Percentiles rank a stretch among this genome's conserved stretches.
Evolutionary conservation across 495 filamentous ascomycete species (phyloP).

Genomic region (Acidomyces sp.): DNA sequence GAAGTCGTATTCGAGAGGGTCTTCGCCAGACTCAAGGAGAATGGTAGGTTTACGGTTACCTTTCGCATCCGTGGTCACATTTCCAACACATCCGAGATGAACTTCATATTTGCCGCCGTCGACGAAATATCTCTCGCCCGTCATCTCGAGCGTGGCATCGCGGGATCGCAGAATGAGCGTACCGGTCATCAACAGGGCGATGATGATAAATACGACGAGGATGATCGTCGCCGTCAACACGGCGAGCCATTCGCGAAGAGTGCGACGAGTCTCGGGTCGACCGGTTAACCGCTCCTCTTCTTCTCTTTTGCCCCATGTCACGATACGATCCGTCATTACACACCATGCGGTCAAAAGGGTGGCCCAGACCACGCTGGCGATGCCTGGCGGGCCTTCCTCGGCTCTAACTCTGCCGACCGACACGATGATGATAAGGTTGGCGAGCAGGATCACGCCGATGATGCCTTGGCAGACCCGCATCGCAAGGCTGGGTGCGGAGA

Average conservation of each 20-base stretch:
- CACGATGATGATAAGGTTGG: slow-evolving; percentile 67
- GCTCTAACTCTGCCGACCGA: slow-evolving; percentile 54
- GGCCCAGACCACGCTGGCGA: slow-evolving; percentile 70
- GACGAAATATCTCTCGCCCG: slow-evolving; percentile 63
- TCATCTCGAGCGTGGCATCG: slow-evolving; percentile 56
- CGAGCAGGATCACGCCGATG: slow-evolving; percentile 55
- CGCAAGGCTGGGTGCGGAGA: slow-evolving; percentile 63
- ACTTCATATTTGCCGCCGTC: slow-evolving; percentile 70
- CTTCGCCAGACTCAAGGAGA: slow-evolving; percentile 68
- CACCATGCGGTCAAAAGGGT: slow-evolving; percentile 50
- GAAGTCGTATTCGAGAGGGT: slow-evolving; percentile 60
- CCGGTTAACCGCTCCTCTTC: slow-evolving; percentile 90
- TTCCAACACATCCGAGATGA: slow-evolving; percentile 73
- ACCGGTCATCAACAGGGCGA: slow-evolving; percentile 57
- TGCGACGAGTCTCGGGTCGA: slow-evolving; percentile 70
- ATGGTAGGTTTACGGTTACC: slow-evolving; percentile 53
- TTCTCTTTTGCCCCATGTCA: slow-evolving; percentile 78
- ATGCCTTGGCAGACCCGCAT: slow-evolving; percentile 56
- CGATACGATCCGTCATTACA: slow-evolving; percentile 51
- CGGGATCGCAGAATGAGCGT: slow-evolving; percentile 65
- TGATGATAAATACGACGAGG: slow-evolving; percentile 49
- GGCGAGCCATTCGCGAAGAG: slow-evolving; percentile 67
- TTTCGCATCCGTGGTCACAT: slow-evolving; percentile 44
- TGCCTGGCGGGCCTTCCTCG: slow-evolving; percentile 85
- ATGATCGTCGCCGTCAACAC: slow-evolving; percentile 65